Evolutionary conservation across 768 basidiomycete species (phyloP).

Genomic region (Mycena venus): DNA sequence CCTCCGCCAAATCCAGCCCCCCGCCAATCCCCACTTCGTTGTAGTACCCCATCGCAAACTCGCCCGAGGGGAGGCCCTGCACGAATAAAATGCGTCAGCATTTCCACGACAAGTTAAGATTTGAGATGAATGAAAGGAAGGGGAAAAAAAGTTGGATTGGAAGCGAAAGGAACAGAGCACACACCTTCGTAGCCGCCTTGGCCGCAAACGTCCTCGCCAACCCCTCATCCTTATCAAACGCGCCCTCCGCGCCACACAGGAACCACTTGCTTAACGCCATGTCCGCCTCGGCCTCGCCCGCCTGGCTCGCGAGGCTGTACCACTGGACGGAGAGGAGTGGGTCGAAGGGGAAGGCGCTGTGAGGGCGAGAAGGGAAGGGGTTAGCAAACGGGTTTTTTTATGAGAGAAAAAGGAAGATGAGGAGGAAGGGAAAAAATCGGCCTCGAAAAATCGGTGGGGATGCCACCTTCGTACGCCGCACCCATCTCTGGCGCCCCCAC

Average conservation of each 20-base stretch:
- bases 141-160: no score
- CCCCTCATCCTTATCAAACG: conserved; percentile 86
- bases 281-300: conserved; percentile 92
- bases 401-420: background rate
- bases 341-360: conserved; percentile 78
- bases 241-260: conserved; percentile 78
- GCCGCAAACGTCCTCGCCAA: conserved; percentile 92
- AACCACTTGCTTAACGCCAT: conserved; percentile 99
- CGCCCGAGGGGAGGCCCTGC: conserved; percentile 78
- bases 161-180: no score
- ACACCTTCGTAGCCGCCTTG: conserved; percentile 79
- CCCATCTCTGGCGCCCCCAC: no score
- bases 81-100: no score
- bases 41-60: conserved; percentile 98
- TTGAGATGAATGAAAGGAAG: no score
- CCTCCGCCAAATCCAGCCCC: conserved; percentile 68
- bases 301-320: conserved; percentile 85
- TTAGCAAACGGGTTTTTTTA: background rate
- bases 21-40: conserved; percentile 93
- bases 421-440: background rate
- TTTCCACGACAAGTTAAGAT: no score
- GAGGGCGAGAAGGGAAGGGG: background rate
- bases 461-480: no score
- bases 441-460: no score
- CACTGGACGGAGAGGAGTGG: conserved; percentile 92